phyloP scores from a whole-genome alignment of 176 grass and related monocot species.

The Ensete ventricosum region DNA sequence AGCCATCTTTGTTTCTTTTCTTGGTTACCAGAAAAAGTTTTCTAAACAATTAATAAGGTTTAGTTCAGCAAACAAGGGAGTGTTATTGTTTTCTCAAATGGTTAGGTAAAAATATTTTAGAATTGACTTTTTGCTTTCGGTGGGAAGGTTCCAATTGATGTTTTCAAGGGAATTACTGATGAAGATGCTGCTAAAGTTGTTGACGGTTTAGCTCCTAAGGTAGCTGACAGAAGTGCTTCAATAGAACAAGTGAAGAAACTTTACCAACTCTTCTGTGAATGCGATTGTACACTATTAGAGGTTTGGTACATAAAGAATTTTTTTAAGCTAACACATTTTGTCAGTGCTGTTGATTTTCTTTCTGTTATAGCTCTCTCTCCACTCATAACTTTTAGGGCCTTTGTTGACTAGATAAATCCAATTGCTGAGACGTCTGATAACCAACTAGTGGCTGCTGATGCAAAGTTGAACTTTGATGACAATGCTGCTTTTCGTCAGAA shows the following conservation, averaged over 20 bases:
- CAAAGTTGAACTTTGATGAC: conserved; percentile 99
- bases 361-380: not conserved
- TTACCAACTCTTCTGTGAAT: conserved; percentile 76
- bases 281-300: conserved; percentile 88
- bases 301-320: conserved; percentile 17
- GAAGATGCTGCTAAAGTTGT: conserved; percentile 97
- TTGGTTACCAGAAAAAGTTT: not conserved
- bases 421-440: conserved; percentile 91
- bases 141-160: conserved; percentile 86
- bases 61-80: not conserved
- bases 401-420: conserved; percentile 81
- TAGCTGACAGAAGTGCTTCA: conserved; percentile 68
- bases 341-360: not conserved
- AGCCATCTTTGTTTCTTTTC: not conserved
- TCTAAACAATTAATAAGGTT: not conserved
- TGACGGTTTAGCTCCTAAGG: conserved; percentile 75
- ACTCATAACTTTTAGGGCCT: not conserved
- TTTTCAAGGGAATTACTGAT: conserved; percentile 95
- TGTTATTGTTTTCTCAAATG: not conserved
- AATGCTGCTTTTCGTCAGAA: conserved; percentile 94
- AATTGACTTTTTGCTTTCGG: conserved; percentile 20
- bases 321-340: not conserved
- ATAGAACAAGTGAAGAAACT: conserved; percentile 99
- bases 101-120: not conserved
- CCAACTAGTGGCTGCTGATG: conserved; percentile 90